Percentiles rank a stretch among this genome's conserved stretches.
Evolutionary conservation across 2,329 filamentous ascomycete genomes (phyloP).

Genomic region (Aureobasidium lini): DNA sequence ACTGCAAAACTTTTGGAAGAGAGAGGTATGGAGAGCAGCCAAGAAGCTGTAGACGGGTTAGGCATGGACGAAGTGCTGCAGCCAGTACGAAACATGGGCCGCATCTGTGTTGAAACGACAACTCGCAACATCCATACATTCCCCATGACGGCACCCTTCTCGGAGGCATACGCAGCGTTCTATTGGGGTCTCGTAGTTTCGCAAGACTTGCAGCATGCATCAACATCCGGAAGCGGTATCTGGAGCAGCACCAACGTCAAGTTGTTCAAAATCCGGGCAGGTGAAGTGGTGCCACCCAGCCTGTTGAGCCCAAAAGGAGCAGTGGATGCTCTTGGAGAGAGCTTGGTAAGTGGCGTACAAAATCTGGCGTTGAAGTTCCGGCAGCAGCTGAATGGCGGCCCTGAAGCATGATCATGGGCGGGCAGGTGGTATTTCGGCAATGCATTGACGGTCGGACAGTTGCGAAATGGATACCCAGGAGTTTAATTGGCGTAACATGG

Average conservation of each 20-base stretch:
- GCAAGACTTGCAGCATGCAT: constrained; percentile 78
- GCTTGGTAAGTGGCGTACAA: constrained; percentile 13
- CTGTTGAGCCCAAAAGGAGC: constrained; percentile 80
- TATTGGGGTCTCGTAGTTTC: constrained; percentile 85
- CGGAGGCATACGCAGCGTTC: constrained; percentile 87
- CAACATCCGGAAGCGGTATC: constrained; percentile 72
- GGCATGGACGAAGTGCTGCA: constrained; percentile 20
- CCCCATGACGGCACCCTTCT: constrained; percentile 79
- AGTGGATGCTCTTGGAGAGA: constrained; percentile 81
- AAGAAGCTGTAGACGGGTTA: constrained; percentile 26
- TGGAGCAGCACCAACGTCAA: constrained; percentile 90
- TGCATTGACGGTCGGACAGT: background rate
- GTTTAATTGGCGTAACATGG: background rate
- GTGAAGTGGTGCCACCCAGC: constrained; percentile 63
- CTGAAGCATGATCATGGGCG: background rate
- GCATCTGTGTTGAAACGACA: constrained; percentile 52
- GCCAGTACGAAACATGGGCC: constrained; percentile 39
- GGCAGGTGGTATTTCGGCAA: background rate
- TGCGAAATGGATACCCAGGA: constrained; percentile 1
- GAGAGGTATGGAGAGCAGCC: background rate
- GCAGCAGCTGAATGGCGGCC: constrained; percentile 4
- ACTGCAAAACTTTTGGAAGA: constrained; percentile 7
- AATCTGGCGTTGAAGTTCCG: constrained; percentile 4
- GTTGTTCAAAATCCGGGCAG: constrained; percentile 84
- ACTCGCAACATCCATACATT: constrained; percentile 58